Base-by-base conservation (phyloP, 352 stramenopile species). In the Pythium utonaiense region DNA sequence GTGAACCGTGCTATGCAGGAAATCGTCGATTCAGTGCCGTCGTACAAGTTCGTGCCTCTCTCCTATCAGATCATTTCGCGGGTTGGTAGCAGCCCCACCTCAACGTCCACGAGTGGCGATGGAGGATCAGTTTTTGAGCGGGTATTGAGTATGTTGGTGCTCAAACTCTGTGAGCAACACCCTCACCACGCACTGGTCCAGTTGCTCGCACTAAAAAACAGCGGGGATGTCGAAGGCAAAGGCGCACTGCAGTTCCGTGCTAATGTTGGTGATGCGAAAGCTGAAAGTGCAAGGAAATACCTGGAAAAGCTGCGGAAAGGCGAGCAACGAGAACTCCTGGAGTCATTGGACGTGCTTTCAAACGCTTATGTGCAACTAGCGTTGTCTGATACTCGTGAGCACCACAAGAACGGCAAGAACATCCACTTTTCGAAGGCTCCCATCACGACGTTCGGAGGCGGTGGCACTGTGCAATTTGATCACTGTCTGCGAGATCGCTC, bases 51-150 rank as follows among this genome's bases (percentile, higher is more conserved):
- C 61, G 87, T 99, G 24, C 94, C 96, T 17, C 73, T 99, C 10
- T 97, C 91, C 17, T 99, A 99, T 68, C 97, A 99, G 78, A 93
- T 99, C 22, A 98, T 99, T 54, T 98, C 96, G 22, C 81, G 97
- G 0, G 89, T 99, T 21, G 97, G 89, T 31, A 81, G 66, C 51
- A 60, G 59, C 41, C 53, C 50, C 40, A 41, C 56, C 2, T 17
- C 25, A 1, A 53, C 71, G 14, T 53, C 58, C 0, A 45, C 45
- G 21, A 41, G 48, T 44, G 54, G 33, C 12, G 51, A 61, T 13
- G 24, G 55, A 17, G 53, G 28, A 34, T 48, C 34, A 2, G 44
- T 64, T 6, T 98, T 98, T 72, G 83, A 98, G 74, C 78, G 67
- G 12, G 86, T 85, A 1, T 68, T 99, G 14, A 81, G 84, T 25